phyloP scores from a whole-genome alignment of 1,284 basidiomycete species.

The Trametes polyzona region DNA sequence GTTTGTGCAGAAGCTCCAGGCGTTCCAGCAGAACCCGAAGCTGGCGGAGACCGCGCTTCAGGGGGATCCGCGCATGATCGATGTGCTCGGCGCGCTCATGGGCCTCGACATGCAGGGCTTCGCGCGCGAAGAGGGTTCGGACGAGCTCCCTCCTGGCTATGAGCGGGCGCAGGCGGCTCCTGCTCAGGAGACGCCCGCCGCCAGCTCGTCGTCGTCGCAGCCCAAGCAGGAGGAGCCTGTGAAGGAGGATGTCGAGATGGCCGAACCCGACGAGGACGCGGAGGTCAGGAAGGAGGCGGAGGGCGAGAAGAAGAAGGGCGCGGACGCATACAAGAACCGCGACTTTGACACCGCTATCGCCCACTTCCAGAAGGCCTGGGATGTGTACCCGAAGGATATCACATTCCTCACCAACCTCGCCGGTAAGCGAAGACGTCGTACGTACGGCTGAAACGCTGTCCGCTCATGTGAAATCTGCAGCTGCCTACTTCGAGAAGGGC shows the following conservation, averaged over 20 bases:
- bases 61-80: slow-evolving; percentile 89
- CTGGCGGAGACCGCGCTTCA: slow-evolving; percentile 55
- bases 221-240: slow-evolving; percentile 42
- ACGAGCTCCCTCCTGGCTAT: slow-evolving; percentile 72
- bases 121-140: slow-evolving; percentile 83
- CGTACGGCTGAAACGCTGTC: neutral
- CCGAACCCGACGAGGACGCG: slow-evolving; percentile 62
- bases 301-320: slow-evolving; percentile 78
- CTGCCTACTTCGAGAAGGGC: slow-evolving; percentile 93
- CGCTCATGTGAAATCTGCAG: slow-evolving; percentile 39
- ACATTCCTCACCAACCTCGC: slow-evolving; percentile 91
- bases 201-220: slow-evolving; percentile 47
- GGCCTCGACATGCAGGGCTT: slow-evolving; percentile 93
- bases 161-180: slow-evolving; percentile 41
- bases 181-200: slow-evolving; percentile 40
- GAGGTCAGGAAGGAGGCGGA: slow-evolving; percentile 63
- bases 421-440: slow-evolving; percentile 51
- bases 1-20: slow-evolving; percentile 76
- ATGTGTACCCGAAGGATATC: slow-evolving; percentile 90
- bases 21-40: slow-evolving; percentile 66
- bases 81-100: slow-evolving; percentile 92
- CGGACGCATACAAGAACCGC: slow-evolving; percentile 86
- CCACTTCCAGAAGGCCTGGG: slow-evolving; percentile 90
- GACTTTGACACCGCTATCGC: slow-evolving; percentile 76
- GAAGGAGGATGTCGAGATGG: slow-evolving; percentile 47